Percentiles rank a stretch among this genome's conserved stretches.
phyloP scores from a whole-genome alignment of 306 rosid species.

The Fragaria nilgerrensis region DNA sequence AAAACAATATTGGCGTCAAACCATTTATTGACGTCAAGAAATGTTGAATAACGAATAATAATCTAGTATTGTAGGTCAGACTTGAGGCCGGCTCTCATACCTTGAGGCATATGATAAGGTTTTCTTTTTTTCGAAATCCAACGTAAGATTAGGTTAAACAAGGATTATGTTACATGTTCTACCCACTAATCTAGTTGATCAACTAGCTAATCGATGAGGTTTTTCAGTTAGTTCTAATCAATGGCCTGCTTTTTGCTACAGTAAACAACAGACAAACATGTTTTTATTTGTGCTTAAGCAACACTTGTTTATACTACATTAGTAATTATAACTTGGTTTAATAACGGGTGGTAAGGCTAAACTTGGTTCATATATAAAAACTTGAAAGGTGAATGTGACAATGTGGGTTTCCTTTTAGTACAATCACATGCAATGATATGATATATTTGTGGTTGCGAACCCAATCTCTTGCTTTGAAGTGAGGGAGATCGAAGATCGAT shows the following conservation, averaged over 20 bases:
- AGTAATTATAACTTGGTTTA: not conserved
- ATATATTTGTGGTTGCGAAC: not conserved
- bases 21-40: not conserved
- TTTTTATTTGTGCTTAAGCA: conserved; percentile 11
- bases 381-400: not conserved
- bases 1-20: not conserved
- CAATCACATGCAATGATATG: not conserved
- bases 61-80: not conserved
- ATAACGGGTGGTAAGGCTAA: not conserved
- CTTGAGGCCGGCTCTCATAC: conserved; percentile 9
- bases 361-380: not conserved
- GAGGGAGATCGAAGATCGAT: conserved; percentile 6
- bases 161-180: conserved; percentile 10
- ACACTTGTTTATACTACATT: not conserved
- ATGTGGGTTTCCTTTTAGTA: not conserved
- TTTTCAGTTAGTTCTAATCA: not conserved
- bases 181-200: not conserved
- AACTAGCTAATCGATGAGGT: not conserved
- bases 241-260: not conserved
- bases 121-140: not conserved
- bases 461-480: conserved; percentile 4
- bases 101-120: conserved; percentile 10
- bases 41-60: not conserved
- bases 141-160: conserved; percentile 2
- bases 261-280: conserved; percentile 23